Evolutionary conservation across 331 rosid genomes (phyloP), one percentile per base, ranked within the genome.

Genomic region (Quercus tomentella): DNA sequence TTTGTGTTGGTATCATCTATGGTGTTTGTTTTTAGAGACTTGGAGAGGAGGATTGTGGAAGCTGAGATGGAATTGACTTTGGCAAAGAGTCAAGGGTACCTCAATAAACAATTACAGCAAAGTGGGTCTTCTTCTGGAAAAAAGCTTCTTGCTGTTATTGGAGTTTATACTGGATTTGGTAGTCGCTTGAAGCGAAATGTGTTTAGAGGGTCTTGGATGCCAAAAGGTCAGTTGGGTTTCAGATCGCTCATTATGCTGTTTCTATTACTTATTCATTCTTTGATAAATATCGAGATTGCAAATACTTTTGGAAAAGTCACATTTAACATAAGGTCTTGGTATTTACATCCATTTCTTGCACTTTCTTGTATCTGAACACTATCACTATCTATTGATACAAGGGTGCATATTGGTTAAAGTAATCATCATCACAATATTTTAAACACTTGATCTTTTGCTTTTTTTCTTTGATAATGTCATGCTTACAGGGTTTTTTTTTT

Each of bases 201-300:
- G 58, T 90, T 92, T 77, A 83, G 99, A 87, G 98, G 98, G 79
- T 93, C 99, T 57, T 96, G 99, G 99, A 93, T 96, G 98, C 99
- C 98, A 21, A 89, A 77, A 93, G 99, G 99, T 93, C 49, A 79
- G 89, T 92, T 81, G 63, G 81, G 45, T 52, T 70, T 72, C 30
- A 18, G 37, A 78, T 82, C 21, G 56, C 57, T 54, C 5, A 62
- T 31, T 49, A 57, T 43, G 56, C 26, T 2, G 16, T 76, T 61
- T 84, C 30, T 25, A 21, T 14, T 45, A 22, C 51, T 6, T 41
- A 31, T 68, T 73, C 3, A 57, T 57, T 41, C 55, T 49, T 22
- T 81, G 61, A 70, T 7, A 20, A 26, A 52, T 72, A 12, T 73
- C 4, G 23, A 25, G 33, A 51, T 71, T 21, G 30, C 23, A 15